Evolutionary conservation across 2,329 filamentous ascomycete genomes (phyloP), one percentile per base, ranked within the genome.

Genomic region (Fusarium lateritium): DNA sequence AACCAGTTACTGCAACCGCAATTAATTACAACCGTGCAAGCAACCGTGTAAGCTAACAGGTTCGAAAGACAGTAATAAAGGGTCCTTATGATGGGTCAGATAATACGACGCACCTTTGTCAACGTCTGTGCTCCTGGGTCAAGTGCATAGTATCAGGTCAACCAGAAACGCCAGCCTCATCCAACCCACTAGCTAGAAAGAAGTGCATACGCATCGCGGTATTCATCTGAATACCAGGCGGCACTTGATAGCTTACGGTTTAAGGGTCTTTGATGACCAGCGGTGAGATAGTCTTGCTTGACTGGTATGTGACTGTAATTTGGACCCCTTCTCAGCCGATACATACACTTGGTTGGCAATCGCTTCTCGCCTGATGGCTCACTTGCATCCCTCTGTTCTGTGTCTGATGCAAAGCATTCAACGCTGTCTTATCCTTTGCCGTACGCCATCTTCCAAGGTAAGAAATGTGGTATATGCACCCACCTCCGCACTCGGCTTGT

Each of bases 11-110:
- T 62, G 51, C 36, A 44, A 46, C 53, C 53, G 31, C 26, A 52
- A 55, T 55, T 39, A 52, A 55, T 55, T 39, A 21, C 45, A 63
- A 59, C 44, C 57, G 49, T 69, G 57, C 70, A 70, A 70, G 66
- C 49, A 67, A 59, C 44, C 57, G 49, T 69, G 62, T 69, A 70
- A 70, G 66, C 57, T 39, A 67, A 70, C 24, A 69, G 66, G 66
- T 39, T 49, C 43, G 21, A 50, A 39, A 42, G 50, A 34, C 46
- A 45, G 21, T 33, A 54, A 55, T 46, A 54, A 54, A 62, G 49
- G 50, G 56, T 31, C 39, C 50, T 42, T 21, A 45, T 44, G 22
- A 66, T 57, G 61, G 61, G 40, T 33, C 21, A 33, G 24, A 33
- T n/a, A 24, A 43, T 24, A 17, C 13, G 40, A 45, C 44, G 43